Evolutionary conservation across 331 rosid genomes (phyloP).

Genomic region (Quercus phellos): DNA sequence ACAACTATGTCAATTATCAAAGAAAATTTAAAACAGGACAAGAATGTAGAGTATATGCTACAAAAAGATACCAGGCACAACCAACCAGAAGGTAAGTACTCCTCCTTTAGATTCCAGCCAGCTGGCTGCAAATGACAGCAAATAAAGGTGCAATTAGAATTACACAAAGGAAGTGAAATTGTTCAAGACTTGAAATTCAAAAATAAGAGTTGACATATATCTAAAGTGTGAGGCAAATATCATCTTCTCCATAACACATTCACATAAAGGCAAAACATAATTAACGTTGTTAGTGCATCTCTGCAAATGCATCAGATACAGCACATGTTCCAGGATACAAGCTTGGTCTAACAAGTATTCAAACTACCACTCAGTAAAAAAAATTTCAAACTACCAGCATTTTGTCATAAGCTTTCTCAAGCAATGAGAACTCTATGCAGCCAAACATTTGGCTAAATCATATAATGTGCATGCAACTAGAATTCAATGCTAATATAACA

Average conservation of each 20-base stretch:
- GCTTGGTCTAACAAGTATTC: background rate
- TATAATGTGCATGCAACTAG: background rate
- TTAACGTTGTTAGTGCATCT: background rate
- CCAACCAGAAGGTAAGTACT: conserved; percentile 87
- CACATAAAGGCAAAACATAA: background rate
- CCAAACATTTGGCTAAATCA: background rate
- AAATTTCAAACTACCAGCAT: background rate
- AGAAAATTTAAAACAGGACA: conserved; percentile 13
- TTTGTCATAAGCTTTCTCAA: background rate
- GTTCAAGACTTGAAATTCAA: background rate
- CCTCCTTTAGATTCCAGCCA: conserved; percentile 88
- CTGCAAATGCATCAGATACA: background rate
- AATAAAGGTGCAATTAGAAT: conserved; percentile 13
- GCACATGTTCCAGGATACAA: background rate
- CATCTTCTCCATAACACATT: background rate
- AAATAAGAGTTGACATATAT: background rate
- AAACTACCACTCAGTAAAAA: background rate
- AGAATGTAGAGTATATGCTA: conserved; percentile 14
- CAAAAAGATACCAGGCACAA: conserved; percentile 67
- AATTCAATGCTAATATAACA: background rate
- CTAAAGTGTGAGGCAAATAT: background rate
- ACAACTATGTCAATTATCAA: background rate
- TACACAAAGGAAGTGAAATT: conserved; percentile 6
- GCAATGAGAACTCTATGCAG: background rate
- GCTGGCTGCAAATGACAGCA: conserved; percentile 66